Conservation (phyloP, 2,329 filamentous ascomycete genomes). For the Ascocoryne sarcoides region DNA sequence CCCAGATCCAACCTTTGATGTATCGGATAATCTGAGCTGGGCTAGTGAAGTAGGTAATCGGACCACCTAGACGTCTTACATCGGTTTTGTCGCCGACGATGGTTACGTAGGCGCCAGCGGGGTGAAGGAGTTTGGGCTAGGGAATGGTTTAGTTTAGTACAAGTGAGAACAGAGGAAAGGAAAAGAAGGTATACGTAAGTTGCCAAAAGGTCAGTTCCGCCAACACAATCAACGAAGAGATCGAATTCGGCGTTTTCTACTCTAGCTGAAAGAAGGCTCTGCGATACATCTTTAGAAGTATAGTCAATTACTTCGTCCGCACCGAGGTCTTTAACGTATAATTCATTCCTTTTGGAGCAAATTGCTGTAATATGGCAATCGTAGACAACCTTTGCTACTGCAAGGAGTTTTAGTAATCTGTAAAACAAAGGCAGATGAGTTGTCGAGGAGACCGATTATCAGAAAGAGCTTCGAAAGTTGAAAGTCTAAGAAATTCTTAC, state of each 20-base stretch:
- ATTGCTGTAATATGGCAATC: constrained; percentile 26
- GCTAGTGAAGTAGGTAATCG: constrained; percentile 22
- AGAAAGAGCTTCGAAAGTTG: no score
- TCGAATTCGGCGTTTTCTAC: constrained; percentile 11
- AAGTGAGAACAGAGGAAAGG: no score
- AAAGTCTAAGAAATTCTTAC: no score
- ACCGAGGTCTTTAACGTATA: constrained; percentile 20
- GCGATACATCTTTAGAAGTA: constrained; percentile 14
- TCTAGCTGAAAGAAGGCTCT: constrained; percentile 10
- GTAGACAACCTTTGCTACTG: constrained; percentile 23
- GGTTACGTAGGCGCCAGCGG: constrained; percentile 23
- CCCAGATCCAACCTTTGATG: constrained; percentile 24
- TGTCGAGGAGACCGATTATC: no score
- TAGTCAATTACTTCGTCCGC: constrained; percentile 26
- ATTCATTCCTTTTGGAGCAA: constrained; percentile 21
- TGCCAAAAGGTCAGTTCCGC: constrained; percentile 26
- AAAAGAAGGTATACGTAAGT: constrained; percentile 21
- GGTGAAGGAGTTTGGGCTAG: constrained; percentile 19
- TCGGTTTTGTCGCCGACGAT: constrained; percentile 26
- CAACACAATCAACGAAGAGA: constrained; percentile 28
- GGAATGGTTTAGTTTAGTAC: no score
- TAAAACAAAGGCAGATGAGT: no score
- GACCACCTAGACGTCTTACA: constrained; percentile 18
- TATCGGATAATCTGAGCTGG: constrained; percentile 21
- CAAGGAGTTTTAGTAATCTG: not conserved